phyloP scores from a whole-genome alignment of 2,329 filamentous ascomycete species.

The Coleophoma eucalyptorum region DNA sequence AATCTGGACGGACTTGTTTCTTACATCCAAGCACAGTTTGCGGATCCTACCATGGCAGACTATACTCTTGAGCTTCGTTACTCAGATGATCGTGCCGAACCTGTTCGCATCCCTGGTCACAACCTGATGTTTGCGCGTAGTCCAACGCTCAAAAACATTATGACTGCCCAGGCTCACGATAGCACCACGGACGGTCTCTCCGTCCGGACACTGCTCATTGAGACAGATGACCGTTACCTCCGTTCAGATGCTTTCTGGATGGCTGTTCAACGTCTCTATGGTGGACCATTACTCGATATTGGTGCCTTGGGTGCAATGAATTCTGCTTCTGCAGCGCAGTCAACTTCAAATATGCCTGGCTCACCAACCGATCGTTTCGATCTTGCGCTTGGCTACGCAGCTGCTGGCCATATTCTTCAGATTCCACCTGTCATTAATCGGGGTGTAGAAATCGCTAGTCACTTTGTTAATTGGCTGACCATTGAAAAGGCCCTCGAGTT shows the following conservation, averaged over 20 bases:
- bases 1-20: constrained; percentile 32
- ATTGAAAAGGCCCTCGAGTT: constrained; percentile 59
- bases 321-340: constrained; percentile 7
- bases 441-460: constrained; percentile 55
- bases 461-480: constrained; percentile 58
- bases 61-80: constrained; percentile 44
- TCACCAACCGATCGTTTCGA: constrained; percentile 40
- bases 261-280: constrained; percentile 55
- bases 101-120: constrained; percentile 48
- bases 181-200: constrained; percentile 21
- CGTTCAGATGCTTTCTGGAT: constrained; percentile 53
- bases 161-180: constrained; percentile 21
- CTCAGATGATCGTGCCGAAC: constrained; percentile 32
- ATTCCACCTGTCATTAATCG: constrained; percentile 51
- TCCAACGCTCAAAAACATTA: constrained; percentile 32
- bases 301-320: constrained; percentile 11
- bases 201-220: constrained; percentile 38
- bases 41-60: constrained; percentile 36
- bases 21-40: constrained; percentile 37
- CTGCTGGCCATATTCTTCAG: constrained; percentile 55
- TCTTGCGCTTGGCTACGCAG: constrained; percentile 61
- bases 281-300: constrained; percentile 42
- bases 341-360: constrained; percentile 32
- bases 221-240: constrained; percentile 48
- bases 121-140: constrained; percentile 53